These are phyloP conservation scores for Coprinopsis strossmayeri DNA, from an alignment of 768 basidiomycete genomes.

Conservation along the genomic window DNA sequence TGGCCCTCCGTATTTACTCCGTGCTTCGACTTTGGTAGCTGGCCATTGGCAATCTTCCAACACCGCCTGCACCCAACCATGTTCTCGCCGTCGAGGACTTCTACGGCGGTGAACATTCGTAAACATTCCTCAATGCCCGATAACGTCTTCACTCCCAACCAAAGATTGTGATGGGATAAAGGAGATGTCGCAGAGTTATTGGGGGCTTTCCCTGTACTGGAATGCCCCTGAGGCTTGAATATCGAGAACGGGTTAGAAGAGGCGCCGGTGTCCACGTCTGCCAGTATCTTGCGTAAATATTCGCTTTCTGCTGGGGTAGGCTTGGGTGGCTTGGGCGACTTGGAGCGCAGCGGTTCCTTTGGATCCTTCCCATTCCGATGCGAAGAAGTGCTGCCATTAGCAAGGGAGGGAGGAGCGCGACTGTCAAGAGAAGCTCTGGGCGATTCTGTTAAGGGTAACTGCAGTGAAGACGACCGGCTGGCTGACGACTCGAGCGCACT, in stretches of 20 bases:
- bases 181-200: too few relatives aligned
- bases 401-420: too few relatives aligned
- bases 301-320: conserved; percentile 50
- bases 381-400: too few relatives aligned
- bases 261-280: conserved; percentile 43
- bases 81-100: conserved; percentile 89
- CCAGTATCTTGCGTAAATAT: conserved; percentile 64
- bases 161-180: too few relatives aligned
- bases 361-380: too few relatives aligned
- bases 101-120: conserved; percentile 87
- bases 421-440: not conserved
- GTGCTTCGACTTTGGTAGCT: not conserved
- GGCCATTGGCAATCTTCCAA: conserved; percentile 77
- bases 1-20: not conserved
- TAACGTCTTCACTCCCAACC: conserved; percentile 40
- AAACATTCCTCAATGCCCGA: conserved; percentile 74
- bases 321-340: conserved; percentile 47
- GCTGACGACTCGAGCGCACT: conserved; percentile 4
- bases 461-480: too few relatives aligned
- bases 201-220: too few relatives aligned
- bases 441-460: not conserved
- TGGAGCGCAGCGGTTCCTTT: too few relatives aligned
- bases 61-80: conserved; percentile 90
- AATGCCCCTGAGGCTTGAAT: too few relatives aligned
- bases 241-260: too few relatives aligned